Percentiles rank a stretch among this genome's conserved stretches.
These are phyloP conservation scores for Ustilago esculenta DNA, from an alignment of 1,284 basidiomycete species.

Conservation along the genomic window DNA sequence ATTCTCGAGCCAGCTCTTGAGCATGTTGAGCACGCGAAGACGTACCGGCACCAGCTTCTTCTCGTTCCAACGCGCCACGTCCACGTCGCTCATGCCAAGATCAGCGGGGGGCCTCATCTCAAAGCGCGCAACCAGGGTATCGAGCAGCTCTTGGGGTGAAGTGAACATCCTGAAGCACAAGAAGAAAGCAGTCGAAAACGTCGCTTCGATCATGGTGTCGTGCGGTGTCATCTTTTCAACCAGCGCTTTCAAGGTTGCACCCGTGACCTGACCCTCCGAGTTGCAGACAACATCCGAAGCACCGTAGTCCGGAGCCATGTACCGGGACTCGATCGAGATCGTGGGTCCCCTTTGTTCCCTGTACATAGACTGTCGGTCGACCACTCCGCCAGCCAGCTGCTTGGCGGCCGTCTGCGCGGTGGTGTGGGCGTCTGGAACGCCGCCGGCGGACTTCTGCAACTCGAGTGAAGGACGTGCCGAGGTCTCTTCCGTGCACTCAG, in stretches of 20 bases:
- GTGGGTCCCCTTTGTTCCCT: constrained; percentile 24
- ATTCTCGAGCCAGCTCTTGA: constrained; percentile 90
- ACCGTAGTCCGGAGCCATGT: constrained; percentile 63
- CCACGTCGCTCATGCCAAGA: constrained; percentile 72
- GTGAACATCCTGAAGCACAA: constrained; percentile 95
- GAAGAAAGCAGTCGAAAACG: constrained; percentile 89
- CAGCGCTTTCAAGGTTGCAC: constrained; percentile 85
- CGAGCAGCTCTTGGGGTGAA: constrained; percentile 78
- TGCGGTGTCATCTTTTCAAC: constrained; percentile 97
- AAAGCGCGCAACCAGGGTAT: constrained; percentile 82
- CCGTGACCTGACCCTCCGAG: constrained; percentile 85
- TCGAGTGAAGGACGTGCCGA: constrained; percentile 57
- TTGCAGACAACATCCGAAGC: constrained; percentile 88
- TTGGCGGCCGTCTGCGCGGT: constrained; percentile 37
- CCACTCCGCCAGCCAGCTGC: constrained; percentile 25
- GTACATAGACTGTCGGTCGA: constrained; percentile 41
- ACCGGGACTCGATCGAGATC: constrained; percentile 36
- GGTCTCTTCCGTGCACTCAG: constrained; percentile 50
- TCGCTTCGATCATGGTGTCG: constrained; percentile 80
- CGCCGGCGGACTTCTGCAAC: constrained; percentile 8
- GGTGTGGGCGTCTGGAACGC: constrained; percentile 29
- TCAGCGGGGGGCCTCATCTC: constrained; percentile 72
- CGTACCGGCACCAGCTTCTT: constrained; percentile 87
- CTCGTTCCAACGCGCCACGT: constrained; percentile 81
- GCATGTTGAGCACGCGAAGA: constrained; percentile 86